Evolutionary conservation across 2,329 filamentous ascomycete genomes (phyloP), one percentile per base, ranked within the genome.

Genomic region (Aspergillus pseudoglaucus): DNA sequence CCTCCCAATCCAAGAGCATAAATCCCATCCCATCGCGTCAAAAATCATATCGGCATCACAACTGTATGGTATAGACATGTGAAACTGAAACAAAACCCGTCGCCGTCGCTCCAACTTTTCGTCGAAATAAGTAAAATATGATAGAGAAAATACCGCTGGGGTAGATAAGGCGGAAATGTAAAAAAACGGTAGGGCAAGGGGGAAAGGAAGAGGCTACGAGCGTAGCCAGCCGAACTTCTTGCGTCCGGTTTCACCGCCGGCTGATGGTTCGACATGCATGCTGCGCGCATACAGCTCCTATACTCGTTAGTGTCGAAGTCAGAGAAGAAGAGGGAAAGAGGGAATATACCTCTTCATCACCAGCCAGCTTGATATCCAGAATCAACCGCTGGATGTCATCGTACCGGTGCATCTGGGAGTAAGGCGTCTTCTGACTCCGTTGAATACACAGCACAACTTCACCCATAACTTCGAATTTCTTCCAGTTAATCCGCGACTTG

Each of bases 391-490:
- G 78, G 4, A 87, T 81, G 46, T 80, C 76, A 50, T 91, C 85
- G 59, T 86, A 84, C 59, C 78, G 83, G 30, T 75, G 73, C 52
- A 91, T 73, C 52, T 84, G 85, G 22, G 82, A 80, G 56, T 96
- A 96, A 4, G 89, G 84, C 43, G 83, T 83, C 46, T 87, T 87
- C 68, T 97, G 90, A 60, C 91, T 95, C 69, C 85, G 86, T 79
- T 96, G 94, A 47, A 98, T 84, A 2, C 88, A 86, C 50, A 96
- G 76, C 46, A 97, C 79, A 4, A 96, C 87, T 58, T 97, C 91
- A 6, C 90, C 90, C 69, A 97, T 83, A 27, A 98, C 85, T 68
- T 97, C 91, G 60, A 97, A 98, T 65, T 98, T 98, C 69, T 86
- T 90, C 93, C 93, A 98, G 65, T 97, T 97, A 64, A 98, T 88